A percentile compares a stretch with the other conserved stretches of the same genome.
phyloP scores from a whole-genome alignment of 345 rosid genomes.

The Alliaria petiolata region DNA sequence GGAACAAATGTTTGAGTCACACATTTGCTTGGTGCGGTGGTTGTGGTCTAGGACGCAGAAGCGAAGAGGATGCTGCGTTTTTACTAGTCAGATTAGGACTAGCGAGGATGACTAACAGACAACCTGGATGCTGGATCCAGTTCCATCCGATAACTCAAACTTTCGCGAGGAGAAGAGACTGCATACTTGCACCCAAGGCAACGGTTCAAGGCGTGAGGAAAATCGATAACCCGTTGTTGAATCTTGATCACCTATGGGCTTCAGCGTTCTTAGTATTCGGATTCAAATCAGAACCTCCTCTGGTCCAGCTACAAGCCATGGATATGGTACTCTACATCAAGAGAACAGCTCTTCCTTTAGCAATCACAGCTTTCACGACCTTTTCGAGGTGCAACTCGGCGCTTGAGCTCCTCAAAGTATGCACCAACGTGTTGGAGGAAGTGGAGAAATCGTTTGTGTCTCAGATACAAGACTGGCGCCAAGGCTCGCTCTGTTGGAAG shows the following conservation, averaged over 20 bases:
- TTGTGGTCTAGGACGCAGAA: constrained; percentile 63
- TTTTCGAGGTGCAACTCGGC: constrained; percentile 91
- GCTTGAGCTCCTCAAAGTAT: constrained; percentile 76
- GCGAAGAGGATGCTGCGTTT: constrained; percentile 74
- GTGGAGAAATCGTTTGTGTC: constrained; percentile 88
- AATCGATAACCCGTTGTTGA: constrained; percentile 42
- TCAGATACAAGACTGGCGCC: constrained; percentile 85
- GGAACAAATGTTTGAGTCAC: constrained; percentile 56
- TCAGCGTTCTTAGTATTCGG: constrained; percentile 91
- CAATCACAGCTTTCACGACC: constrained; percentile 68
- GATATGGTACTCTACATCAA: constrained; percentile 77
- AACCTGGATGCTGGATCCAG: constrained; percentile 73
- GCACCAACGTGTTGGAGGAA: constrained; percentile 86
- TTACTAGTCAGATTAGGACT: constrained; percentile 74
- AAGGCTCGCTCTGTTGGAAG: constrained; percentile 84
- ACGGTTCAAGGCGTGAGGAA: constrained; percentile 59
- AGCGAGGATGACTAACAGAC: constrained; percentile 53
- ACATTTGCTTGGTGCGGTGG: constrained; percentile 59
- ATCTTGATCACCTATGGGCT: constrained; percentile 85
- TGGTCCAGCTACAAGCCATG: constrained; percentile 66
- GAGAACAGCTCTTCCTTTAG: constrained; percentile 78
- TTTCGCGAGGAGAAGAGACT: constrained; percentile 57
- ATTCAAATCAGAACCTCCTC: constrained; percentile 78
- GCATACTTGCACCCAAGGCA: constrained; percentile 59
- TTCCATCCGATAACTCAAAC: constrained; percentile 69